Base-by-base conservation (phyloP, 2,329 filamentous ascomycete genomes). In the Phialemonium atrogriseum region DNA sequence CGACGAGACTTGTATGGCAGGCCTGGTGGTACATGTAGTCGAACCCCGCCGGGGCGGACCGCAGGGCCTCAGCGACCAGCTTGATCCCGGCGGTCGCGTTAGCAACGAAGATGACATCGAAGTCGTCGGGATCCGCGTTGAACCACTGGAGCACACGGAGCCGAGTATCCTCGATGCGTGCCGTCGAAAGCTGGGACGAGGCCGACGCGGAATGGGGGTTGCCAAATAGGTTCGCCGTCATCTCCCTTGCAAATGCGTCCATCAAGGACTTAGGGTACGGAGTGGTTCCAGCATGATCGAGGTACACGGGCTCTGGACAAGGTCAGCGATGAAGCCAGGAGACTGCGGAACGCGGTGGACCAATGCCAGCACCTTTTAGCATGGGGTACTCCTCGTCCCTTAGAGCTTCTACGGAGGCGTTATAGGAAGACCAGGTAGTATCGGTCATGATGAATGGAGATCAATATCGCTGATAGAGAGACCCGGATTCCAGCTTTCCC, bases 251-350 rank as follows among this genome's bases (percentile, higher is more conserved):
- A 57, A 94, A 94, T 15, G 62, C 66, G 42, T 89, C 81, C 55
- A 96, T 78, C 15, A 91, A 59, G 18, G 84, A 87, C 54, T 82
- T 89, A 24, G 86, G 67, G 50, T 83, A 85, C 1, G 83, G 65
- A 0, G 88, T 89, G n/a, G 85, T 84, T n/a, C 87, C 89, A 0
- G 87, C 87, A 80, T 96, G 88, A 47, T 96, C 89, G 35, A 96
- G 78, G 54, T 95, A 96, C 27, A 79, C 68, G 8, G 75, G 76
- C 32, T 72, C 84, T 89, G 33, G n/a, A 7, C 17, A 10, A 14
- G 22, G 20, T 38, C 27, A 40, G 38, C n/a, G n/a, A n/a, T n/a
- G n/a, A n/a, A n/a, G n/a, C n/a, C n/a, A n/a, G n/a, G n/a, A n/a
- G n/a, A n/a, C n/a, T n/a, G n/a, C n/a, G n/a, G n/a, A n/a, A n/a